Percentiles rank a stretch among this genome's conserved stretches.
Evolutionary conservation across 2,329 filamentous ascomycete genomes (phyloP).

Genomic region (Xylaria sp.): DNA sequence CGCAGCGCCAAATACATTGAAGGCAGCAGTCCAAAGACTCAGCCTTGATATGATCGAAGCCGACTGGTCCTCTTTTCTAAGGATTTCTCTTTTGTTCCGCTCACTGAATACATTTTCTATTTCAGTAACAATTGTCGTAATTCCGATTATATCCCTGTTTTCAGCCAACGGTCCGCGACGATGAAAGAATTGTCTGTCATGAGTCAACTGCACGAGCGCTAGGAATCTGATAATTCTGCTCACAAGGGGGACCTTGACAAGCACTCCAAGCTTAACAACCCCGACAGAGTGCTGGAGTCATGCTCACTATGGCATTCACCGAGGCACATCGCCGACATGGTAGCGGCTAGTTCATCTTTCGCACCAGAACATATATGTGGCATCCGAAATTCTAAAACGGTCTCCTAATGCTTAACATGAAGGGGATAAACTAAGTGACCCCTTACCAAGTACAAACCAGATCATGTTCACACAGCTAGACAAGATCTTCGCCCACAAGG

Average conservation of each 20-base stretch:
- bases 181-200: constrained; percentile 10
- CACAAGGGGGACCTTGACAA: not conserved
- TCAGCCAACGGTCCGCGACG: constrained; percentile 2
- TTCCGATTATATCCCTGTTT: not conserved
- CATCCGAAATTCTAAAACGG: not conserved
- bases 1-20: constrained; percentile 21
- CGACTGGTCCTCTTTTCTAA: constrained; percentile 16
- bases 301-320: not conserved
- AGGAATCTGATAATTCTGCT: constrained; percentile 1
- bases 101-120: constrained; percentile 1
- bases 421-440: not conserved
- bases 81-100: not conserved
- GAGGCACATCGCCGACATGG: not conserved
- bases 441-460: not conserved
- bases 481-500: not conserved
- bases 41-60: constrained; percentile 29
- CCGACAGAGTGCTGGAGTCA: not conserved
- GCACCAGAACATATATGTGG: not conserved
- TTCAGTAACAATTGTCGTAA: constrained; percentile 9
- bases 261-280: not conserved
- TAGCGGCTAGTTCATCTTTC: not conserved
- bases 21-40: constrained; percentile 25
- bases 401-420: not conserved
- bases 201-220: constrained; percentile 16
- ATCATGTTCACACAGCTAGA: not conserved